A percentile compares a stretch with the other conserved stretches of the same genome.
phyloP scores from a whole-genome alignment of 305 asterid species.

The Withania somnifera region DNA sequence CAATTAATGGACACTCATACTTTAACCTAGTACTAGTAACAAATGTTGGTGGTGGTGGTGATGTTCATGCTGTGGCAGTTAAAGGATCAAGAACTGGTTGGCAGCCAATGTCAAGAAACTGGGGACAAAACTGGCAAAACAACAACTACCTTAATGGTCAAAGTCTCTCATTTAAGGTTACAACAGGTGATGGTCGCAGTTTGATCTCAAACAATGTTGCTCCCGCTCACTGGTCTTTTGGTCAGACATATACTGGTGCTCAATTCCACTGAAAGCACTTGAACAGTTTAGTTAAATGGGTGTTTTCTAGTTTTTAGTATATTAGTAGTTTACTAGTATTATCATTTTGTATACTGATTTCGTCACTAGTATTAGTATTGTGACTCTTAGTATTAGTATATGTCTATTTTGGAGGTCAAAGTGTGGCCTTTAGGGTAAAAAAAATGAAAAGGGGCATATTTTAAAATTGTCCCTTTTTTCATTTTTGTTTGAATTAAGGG shows the following conservation, averaged over 20 bases:
- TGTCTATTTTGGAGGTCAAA: background rate
- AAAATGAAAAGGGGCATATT: slow-evolving; percentile 29
- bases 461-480: slow-evolving; percentile 32
- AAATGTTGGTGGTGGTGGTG: slow-evolving; percentile 22
- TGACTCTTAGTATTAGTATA: slow-evolving; percentile 5
- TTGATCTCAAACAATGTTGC: slow-evolving; percentile 13
- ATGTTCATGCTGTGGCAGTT: slow-evolving; percentile 16
- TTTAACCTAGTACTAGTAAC: slow-evolving; percentile 19
- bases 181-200: slow-evolving; percentile 17
- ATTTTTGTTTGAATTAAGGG: background rate
- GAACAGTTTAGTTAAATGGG: background rate
- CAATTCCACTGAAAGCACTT: slow-evolving; percentile 5
- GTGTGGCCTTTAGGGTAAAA: slow-evolving; percentile 15
- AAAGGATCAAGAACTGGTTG: slow-evolving; percentile 20
- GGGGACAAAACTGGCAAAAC: slow-evolving; percentile 26
- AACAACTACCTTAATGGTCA: slow-evolving; percentile 15
- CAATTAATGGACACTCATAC: slow-evolving; percentile 23
- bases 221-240: slow-evolving; percentile 18
- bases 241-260: slow-evolving; percentile 18
- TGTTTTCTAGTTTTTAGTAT: too few relatives aligned
- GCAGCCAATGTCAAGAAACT: slow-evolving; percentile 23
- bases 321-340: background rate
- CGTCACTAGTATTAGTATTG: slow-evolving; percentile 25
- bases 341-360: background rate
- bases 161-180: slow-evolving; percentile 16